Evolutionary conservation across 805 yeast genomes (phyloP).

Genomic region (Saccharomycopsis sp.): DNA sequence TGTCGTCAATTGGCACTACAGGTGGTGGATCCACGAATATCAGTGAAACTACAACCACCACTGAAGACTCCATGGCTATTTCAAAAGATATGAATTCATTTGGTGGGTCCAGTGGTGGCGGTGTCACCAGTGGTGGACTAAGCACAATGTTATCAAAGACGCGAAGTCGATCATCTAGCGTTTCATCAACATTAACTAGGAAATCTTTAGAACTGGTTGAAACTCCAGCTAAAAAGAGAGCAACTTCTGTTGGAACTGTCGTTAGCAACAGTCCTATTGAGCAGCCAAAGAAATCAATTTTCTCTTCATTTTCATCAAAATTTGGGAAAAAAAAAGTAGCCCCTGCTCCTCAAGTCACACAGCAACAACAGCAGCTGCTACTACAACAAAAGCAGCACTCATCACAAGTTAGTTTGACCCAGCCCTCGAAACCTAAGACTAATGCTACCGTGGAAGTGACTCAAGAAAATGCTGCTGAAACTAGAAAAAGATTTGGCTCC

Average conservation of each 20-base stretch:
- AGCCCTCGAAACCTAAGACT: not conserved
- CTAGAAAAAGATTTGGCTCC: constrained; percentile 18
- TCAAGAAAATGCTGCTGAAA: not conserved
- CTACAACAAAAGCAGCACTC: not conserved
- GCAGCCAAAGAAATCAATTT: constrained; percentile 25
- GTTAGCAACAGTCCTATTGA: constrained; percentile 1
- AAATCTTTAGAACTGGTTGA: constrained; percentile 12
- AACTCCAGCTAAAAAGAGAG: constrained; percentile 1
- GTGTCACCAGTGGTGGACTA: not conserved
- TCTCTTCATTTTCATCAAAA: constrained; percentile 28
- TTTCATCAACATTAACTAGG: constrained; percentile 13
- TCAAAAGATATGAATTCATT: too few relatives aligned
- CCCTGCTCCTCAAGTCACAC: not conserved
- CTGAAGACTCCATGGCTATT: too few relatives aligned
- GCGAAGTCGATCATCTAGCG: constrained; percentile 18
- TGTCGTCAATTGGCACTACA: not conserved
- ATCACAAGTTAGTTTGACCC: not conserved
- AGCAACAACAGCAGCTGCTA: constrained; percentile 1
- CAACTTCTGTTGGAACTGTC: constrained; percentile 12
- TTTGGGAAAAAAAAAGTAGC: constrained; percentile 22
- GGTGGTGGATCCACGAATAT: too few relatives aligned
- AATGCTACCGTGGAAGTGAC: not conserved
- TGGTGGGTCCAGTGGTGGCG: too few relatives aligned
- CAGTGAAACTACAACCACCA: too few relatives aligned
- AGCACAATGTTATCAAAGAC: not conserved